phyloP scores from a whole-genome alignment of 1,139 yeast species.

The Taiozyma onychis region DNA sequence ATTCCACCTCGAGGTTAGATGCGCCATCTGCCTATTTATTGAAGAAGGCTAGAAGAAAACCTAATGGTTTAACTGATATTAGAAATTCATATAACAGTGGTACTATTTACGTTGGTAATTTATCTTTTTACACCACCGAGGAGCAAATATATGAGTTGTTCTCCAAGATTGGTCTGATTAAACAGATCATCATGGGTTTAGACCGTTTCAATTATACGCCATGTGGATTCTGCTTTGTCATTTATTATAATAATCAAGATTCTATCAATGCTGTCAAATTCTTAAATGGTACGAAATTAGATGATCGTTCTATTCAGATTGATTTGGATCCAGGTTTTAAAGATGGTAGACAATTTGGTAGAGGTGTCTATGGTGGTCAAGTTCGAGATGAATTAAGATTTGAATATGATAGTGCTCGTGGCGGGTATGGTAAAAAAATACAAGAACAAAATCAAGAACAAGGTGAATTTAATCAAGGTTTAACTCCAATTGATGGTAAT shows the following conservation, averaged over 20 bases:
- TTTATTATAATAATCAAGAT: conserved; percentile 59
- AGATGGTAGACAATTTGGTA: conserved; percentile 92
- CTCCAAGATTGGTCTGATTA: conserved; percentile 64
- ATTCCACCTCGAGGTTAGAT: conserved; percentile 66
- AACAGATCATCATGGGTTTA: conserved; percentile 85
- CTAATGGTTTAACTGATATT: conserved; percentile 48
- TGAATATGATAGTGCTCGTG: conserved; percentile 52
- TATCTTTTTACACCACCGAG: conserved; percentile 84
- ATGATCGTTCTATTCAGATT: conserved; percentile 71
- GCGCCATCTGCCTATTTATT: conserved; percentile 73
- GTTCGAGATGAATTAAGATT: conserved; percentile 52
- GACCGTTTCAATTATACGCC: conserved; percentile 87
- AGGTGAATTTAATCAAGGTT: not conserved
- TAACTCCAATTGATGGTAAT: not conserved
- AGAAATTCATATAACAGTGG: conserved; percentile 58
- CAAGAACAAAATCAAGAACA: not conserved
- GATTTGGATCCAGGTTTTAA: conserved; percentile 93
- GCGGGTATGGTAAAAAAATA: conserved; percentile 38
- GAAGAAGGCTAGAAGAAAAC: conserved; percentile 52
- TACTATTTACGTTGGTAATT: conserved; percentile 84
- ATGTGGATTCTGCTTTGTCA: conserved; percentile 92
- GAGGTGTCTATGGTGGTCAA: conserved; percentile 92
- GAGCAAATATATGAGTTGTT: conserved; percentile 88
- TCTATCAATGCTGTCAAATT: conserved; percentile 80
- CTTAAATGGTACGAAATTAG: conserved; percentile 73